Percentiles rank a stretch among this genome's conserved stretches.
Conservation (phyloP, 1,139 yeast species). For the Magnusiomyces tetraspermus region DNA sequence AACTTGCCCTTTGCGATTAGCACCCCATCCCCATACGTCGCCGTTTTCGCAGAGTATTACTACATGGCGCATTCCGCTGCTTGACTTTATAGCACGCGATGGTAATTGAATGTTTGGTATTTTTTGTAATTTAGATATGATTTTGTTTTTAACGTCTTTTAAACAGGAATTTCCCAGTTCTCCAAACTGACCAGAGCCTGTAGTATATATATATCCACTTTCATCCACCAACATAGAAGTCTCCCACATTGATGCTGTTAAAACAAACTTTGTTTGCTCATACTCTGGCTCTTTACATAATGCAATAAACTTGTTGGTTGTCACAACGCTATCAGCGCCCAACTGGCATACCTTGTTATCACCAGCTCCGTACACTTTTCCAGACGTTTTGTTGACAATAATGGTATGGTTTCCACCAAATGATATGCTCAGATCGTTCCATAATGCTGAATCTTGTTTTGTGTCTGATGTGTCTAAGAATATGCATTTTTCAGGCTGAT, state of each 20-base stretch:
- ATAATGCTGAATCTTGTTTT: neutral
- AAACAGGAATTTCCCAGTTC: constrained; percentile 46
- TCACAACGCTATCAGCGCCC: constrained; percentile 24
- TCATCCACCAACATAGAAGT: constrained; percentile 46
- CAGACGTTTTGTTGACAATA: constrained; percentile 39
- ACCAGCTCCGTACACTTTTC: constrained; percentile 51
- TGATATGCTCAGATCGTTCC: constrained; percentile 28
- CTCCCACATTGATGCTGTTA: constrained; percentile 67
- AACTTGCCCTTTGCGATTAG: constrained; percentile 66
- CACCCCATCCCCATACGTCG: constrained; percentile 71
- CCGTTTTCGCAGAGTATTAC: constrained; percentile 40
- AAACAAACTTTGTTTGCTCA: constrained; percentile 8
- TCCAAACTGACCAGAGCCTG: constrained; percentile 63
- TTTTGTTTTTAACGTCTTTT: neutral
- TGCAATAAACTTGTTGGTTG: neutral
- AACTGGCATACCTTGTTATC: constrained; percentile 50
- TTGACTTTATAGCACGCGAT: constrained; percentile 22
- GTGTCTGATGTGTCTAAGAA: constrained; percentile 16
- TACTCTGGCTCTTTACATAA: neutral
- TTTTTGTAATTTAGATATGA: constrained; percentile 1
- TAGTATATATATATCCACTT: constrained; percentile 38
- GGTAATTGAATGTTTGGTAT: constrained; percentile 5
- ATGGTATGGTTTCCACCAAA: constrained; percentile 85
- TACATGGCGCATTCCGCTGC: constrained; percentile 50
- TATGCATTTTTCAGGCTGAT: constrained; percentile 28